phyloP scores from a whole-genome alignment of 805 yeast species.

The Candida hungchunana region DNA sequence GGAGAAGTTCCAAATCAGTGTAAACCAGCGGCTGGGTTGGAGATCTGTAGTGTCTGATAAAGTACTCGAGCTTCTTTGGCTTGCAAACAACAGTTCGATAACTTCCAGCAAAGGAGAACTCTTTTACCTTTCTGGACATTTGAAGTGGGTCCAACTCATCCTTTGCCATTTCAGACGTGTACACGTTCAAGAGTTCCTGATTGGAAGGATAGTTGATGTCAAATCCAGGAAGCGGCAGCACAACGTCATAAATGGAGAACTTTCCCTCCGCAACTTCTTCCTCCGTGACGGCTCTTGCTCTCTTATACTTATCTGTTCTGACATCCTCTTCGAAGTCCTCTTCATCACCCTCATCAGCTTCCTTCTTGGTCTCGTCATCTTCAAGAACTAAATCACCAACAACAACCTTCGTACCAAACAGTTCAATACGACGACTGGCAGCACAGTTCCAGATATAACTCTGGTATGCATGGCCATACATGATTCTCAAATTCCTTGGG shows the following conservation, averaged over 20 bases:
- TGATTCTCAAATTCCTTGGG: constrained; percentile 86
- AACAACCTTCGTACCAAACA: constrained; percentile 65
- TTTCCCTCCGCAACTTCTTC: constrained; percentile 60
- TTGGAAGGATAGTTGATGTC: constrained; percentile 85
- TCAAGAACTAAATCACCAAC: constrained; percentile 77
- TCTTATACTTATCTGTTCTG: constrained; percentile 47
- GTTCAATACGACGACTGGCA: constrained; percentile 68
- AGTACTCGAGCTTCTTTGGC: constrained; percentile 61
- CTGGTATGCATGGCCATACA: constrained; percentile 98
- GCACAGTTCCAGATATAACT: constrained; percentile 92
- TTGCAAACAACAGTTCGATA: constrained; percentile 71
- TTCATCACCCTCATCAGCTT: constrained; percentile 30
- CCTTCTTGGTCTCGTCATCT: constrained; percentile 18
- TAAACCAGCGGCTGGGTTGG: constrained; percentile 68
- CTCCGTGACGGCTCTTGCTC: constrained; percentile 72
- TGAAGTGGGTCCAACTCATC: constrained; percentile 82
- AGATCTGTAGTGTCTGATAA: constrained; percentile 54
- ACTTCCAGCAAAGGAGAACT: constrained; percentile 88
- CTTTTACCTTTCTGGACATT: constrained; percentile 82
- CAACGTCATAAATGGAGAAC: constrained; percentile 74
- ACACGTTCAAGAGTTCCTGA: constrained; percentile 51
- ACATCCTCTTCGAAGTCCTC: constrained; percentile 70
- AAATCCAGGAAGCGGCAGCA: constrained; percentile 95
- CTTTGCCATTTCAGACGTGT: constrained; percentile 66
- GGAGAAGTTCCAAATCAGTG: constrained; percentile 67